phyloP scores from a whole-genome alignment of 1,139 yeast genomes.

The Kodamaea sp. region DNA sequence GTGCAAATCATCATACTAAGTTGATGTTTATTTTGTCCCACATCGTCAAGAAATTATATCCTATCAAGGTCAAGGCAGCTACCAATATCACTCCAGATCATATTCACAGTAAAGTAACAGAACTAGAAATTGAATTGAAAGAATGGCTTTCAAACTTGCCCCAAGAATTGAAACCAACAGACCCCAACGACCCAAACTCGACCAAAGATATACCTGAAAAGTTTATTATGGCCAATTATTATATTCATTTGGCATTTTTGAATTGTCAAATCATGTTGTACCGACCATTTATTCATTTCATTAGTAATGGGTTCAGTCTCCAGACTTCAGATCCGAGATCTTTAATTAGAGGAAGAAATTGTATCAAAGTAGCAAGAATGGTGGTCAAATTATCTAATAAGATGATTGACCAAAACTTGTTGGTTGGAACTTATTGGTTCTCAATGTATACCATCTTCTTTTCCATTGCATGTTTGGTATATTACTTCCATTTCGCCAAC shows the following conservation, averaged over 20 bases:
- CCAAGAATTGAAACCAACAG: slow-evolving; percentile 70
- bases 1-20: slow-evolving; percentile 85
- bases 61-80: slow-evolving; percentile 33
- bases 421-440: slow-evolving; percentile 92
- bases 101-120: slow-evolving; percentile 66
- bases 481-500: slow-evolving; percentile 75
- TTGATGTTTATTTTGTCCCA: slow-evolving; percentile 53
- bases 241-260: slow-evolving; percentile 74
- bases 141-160: slow-evolving; percentile 79
- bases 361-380: slow-evolving; percentile 81
- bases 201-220: slow-evolving; percentile 53
- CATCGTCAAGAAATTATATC: slow-evolving; percentile 45
- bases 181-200: slow-evolving; percentile 39
- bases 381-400: slow-evolving; percentile 84
- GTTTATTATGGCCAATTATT: slow-evolving; percentile 71
- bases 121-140: slow-evolving; percentile 70
- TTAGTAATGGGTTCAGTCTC: slow-evolving; percentile 52
- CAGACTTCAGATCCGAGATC: slow-evolving; percentile 45
- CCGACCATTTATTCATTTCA: slow-evolving; percentile 88
- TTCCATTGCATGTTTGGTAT: slow-evolving; percentile 84
- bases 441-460: slow-evolving; percentile 90
- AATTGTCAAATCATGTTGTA: slow-evolving; percentile 85
- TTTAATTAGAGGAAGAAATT: slow-evolving; percentile 73
- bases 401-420: slow-evolving; percentile 69
- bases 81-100: slow-evolving; percentile 31